phyloP scores from a whole-genome alignment of 371 early-diverging fungal species.

The Entomophthora muscae region DNA sequence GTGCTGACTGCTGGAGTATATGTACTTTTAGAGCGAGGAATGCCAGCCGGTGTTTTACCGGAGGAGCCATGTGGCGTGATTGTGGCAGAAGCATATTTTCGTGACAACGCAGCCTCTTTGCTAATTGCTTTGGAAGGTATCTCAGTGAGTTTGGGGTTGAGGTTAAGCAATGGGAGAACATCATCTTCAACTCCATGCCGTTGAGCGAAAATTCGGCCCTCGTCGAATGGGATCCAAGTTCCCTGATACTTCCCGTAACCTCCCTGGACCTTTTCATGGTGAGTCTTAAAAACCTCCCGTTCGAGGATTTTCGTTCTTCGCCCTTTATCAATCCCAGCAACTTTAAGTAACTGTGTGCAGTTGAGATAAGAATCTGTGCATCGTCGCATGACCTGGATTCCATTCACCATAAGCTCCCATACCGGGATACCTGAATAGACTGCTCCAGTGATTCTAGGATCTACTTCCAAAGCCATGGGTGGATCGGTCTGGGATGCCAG shows the following conservation, averaged over 20 bases:
- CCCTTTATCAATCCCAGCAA: constrained; percentile 87
- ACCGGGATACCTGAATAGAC: constrained; percentile 73
- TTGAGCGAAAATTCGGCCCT: constrained; percentile 48
- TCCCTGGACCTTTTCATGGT: constrained; percentile 91
- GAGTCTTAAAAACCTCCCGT: constrained; percentile 58
- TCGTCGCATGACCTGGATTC: constrained; percentile 80
- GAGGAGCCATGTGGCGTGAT: neutral
- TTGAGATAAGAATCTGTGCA: constrained; percentile 79
- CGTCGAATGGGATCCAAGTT: constrained; percentile 71
- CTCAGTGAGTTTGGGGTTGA: constrained; percentile 24
- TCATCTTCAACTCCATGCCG: constrained; percentile 41
- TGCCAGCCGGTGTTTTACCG: neutral
- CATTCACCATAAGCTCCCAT: constrained; percentile 64
- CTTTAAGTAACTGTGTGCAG: constrained; percentile 92
- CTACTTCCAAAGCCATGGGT: neutral
- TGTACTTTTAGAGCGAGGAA: neutral
- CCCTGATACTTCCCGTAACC: constrained; percentile 97
- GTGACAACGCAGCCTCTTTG: constrained; percentile 12
- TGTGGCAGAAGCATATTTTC: neutral
- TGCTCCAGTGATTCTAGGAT: constrained; percentile 30
- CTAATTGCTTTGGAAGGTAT: constrained; percentile 8
- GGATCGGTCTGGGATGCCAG: neutral
- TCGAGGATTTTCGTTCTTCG: constrained; percentile 85
- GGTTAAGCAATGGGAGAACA: constrained; percentile 40
- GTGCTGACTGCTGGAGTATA: neutral